Percentiles rank a stretch among this genome's conserved stretches.
phyloP scores from a whole-genome alignment of 2,329 filamentous ascomycete species.

The Xylaria sp. region DNA sequence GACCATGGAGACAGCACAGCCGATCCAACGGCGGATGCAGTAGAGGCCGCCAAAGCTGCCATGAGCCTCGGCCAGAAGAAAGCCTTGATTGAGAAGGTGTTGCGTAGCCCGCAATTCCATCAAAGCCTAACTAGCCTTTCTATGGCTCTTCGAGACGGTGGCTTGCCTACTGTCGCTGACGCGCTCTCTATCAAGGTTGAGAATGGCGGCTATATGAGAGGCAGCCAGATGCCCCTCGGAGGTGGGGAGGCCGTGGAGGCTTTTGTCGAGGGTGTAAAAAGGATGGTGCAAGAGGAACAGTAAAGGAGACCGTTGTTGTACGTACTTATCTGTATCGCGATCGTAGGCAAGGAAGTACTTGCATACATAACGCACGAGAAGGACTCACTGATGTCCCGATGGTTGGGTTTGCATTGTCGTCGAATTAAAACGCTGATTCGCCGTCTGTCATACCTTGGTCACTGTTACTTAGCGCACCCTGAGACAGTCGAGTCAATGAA shows the following conservation, averaged over 20 bases:
- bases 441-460: no score
- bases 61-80: constrained; percentile 83
- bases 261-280: constrained; percentile 90
- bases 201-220: constrained; percentile 83
- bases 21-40: constrained; percentile 75
- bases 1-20: constrained; percentile 66
- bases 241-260: constrained; percentile 90
- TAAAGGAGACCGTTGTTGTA: constrained; percentile 5
- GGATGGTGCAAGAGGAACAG: constrained; percentile 72
- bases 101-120: constrained; percentile 89
- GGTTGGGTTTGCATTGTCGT: no score
- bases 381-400: neutral
- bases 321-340: neutral
- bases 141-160: constrained; percentile 88
- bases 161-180: constrained; percentile 88
- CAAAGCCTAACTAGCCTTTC: constrained; percentile 89
- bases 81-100: constrained; percentile 79
- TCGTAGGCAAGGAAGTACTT: constrained; percentile 2
- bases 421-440: no score
- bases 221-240: constrained; percentile 84
- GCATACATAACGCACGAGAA: neutral
- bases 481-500: no score
- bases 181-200: constrained; percentile 83
- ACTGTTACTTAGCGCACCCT: no score
- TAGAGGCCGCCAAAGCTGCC: constrained; percentile 78